Percentiles rank a stretch among this genome's conserved stretches.
Evolutionary conservation across 441 rosid species (phyloP).

Genomic region (Eutrema salsugineum): DNA sequence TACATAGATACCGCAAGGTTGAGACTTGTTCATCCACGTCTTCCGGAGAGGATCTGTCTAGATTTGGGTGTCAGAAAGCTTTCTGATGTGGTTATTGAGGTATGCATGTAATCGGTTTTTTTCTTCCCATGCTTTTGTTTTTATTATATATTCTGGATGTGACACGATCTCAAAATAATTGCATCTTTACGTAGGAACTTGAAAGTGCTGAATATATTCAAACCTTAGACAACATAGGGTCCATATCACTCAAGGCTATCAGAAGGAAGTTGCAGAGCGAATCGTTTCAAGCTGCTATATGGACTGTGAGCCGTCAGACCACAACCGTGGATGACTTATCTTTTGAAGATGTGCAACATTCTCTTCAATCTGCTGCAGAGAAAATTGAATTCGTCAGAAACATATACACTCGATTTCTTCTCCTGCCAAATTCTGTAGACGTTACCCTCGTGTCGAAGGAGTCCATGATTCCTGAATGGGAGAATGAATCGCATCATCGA

Average conservation of each 20-base stretch:
- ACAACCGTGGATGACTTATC: slow-evolving; percentile 32
- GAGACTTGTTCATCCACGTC: slow-evolving; percentile 82
- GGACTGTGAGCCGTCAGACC: slow-evolving; percentile 47
- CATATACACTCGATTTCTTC: slow-evolving; percentile 75
- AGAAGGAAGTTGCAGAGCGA: slow-evolving; percentile 64
- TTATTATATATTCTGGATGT: background rate
- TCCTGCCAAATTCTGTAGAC: slow-evolving; percentile 63
- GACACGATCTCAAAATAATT: background rate
- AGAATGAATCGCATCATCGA: slow-evolving; percentile 53
- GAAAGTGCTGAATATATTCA: slow-evolving; percentile 50
- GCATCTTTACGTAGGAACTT: slow-evolving; percentile 62
- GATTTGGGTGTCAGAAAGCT: slow-evolving; percentile 78
- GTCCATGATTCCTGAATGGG: slow-evolving; percentile 71
- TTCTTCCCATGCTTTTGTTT: slow-evolving; percentile 4
- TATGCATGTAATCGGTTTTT: slow-evolving; percentile 23
- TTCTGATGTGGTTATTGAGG: slow-evolving; percentile 94
- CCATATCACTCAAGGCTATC: slow-evolving; percentile 50
- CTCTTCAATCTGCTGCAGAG: slow-evolving; percentile 57
- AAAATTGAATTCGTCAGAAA: slow-evolving; percentile 75
- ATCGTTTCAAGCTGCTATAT: slow-evolving; percentile 73
- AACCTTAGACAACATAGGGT: slow-evolving; percentile 58
- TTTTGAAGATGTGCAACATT: slow-evolving; percentile 46
- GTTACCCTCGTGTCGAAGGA: slow-evolving; percentile 59
- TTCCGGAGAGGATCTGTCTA: slow-evolving; percentile 75
- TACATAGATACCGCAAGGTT: slow-evolving; percentile 73